Conservation (phyloP, 2,329 filamentous ascomycete species). For the Chrysoporthe deuterocubensis region DNA sequence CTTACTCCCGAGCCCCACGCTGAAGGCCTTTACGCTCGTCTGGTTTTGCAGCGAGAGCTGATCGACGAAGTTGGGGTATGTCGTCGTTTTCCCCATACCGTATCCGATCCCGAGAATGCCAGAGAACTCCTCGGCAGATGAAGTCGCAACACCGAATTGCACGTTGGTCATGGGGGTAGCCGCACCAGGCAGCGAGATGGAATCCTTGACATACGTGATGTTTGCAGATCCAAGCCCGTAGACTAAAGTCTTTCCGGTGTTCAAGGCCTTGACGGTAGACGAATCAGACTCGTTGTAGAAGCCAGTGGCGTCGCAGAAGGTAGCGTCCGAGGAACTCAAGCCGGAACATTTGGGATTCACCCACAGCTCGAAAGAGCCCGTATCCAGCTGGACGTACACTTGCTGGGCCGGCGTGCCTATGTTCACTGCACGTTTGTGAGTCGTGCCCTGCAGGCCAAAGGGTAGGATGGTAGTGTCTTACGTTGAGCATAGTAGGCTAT, state of each 20-base stretch:
- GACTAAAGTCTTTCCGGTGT: slow-evolving; percentile 44
- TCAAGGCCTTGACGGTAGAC: slow-evolving; percentile 41
- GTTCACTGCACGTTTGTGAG: slow-evolving; percentile 42
- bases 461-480: slow-evolving; percentile 34
- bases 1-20: slow-evolving; percentile 67
- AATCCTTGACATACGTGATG: slow-evolving; percentile 54
- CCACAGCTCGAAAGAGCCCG: slow-evolving; percentile 65
- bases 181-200: slow-evolving; percentile 47
- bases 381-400: slow-evolving; percentile 61
- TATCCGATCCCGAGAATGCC: slow-evolving; percentile 79
- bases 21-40: slow-evolving; percentile 66
- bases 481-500: slow-evolving; percentile 52
- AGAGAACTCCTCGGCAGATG: slow-evolving; percentile 51
- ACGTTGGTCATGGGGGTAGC: slow-evolving; percentile 51
- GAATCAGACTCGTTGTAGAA: slow-evolving; percentile 49
- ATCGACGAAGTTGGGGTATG: slow-evolving; percentile 57
- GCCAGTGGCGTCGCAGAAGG: slow-evolving; percentile 52
- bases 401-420: slow-evolving; percentile 59
- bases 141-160: slow-evolving; percentile 68
- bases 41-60: slow-evolving; percentile 53
- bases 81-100: slow-evolving; percentile 50
- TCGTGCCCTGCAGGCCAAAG: slow-evolving; percentile 30
- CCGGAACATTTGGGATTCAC: slow-evolving; percentile 63
- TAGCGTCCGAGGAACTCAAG: slow-evolving; percentile 46
- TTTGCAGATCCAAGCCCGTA: slow-evolving; percentile 58